Conservation (phyloP, 2,329 filamentous ascomycete species). For the Fusarium goolgardi region DNA sequence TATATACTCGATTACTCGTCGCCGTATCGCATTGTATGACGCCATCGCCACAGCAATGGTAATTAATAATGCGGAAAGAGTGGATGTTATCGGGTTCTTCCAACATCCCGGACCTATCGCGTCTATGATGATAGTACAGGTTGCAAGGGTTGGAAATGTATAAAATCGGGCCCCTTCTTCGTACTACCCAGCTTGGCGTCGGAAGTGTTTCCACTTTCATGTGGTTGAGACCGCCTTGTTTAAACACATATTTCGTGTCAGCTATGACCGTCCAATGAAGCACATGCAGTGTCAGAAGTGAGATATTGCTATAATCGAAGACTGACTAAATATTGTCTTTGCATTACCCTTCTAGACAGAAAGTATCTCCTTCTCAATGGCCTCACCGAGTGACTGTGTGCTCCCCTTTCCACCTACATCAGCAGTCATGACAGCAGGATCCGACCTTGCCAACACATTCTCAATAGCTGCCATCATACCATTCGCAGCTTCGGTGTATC, state of each 20-base stretch:
- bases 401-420: constrained; percentile 49
- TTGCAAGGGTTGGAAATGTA: no score
- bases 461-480: constrained; percentile 71
- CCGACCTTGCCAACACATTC: constrained; percentile 65
- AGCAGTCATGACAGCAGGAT: constrained; percentile 48
- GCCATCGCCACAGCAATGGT: neutral
- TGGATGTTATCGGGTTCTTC: constrained; percentile 1
- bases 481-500: constrained; percentile 54
- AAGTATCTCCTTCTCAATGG: constrained; percentile 36
- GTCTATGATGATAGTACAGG: neutral
- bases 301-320: neutral
- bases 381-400: constrained; percentile 40
- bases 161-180: no score
- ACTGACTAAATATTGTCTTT: neutral
- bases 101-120: neutral
- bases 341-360: neutral
- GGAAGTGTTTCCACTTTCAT: neutral
- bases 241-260: neutral
- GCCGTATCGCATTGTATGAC: neutral
- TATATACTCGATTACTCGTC: neutral
- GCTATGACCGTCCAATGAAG: neutral
- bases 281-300: neutral
- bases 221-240: neutral
- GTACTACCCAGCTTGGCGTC: neutral
- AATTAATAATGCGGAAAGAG: constrained; percentile 10